Evolutionary conservation across 1,284 basidiomycete species (phyloP).

Genomic region (Fomitopsis schrenkii): DNA sequence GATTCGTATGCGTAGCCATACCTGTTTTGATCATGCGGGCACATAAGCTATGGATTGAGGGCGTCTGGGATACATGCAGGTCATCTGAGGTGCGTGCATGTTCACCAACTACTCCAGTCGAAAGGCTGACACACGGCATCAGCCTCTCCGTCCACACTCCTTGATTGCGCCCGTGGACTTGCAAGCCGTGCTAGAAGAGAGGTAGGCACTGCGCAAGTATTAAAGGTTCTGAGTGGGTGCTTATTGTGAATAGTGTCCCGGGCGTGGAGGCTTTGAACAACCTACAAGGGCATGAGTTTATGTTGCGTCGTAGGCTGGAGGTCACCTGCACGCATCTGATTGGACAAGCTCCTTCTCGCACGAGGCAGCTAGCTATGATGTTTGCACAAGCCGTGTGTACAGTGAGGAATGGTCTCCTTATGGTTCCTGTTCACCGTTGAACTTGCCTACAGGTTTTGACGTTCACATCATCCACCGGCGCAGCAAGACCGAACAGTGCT

Average conservation of each 20-base stretch:
- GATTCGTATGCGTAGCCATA: not conserved
- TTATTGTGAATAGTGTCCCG: not conserved
- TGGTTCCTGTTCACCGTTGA: too few relatives aligned
- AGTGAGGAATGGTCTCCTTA: not conserved
- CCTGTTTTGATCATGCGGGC: slow-evolving; percentile 5
- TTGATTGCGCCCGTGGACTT: slow-evolving; percentile 26
- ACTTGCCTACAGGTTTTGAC: too few relatives aligned
- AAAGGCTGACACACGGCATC: not conserved
- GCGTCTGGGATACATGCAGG: slow-evolving; percentile 36
- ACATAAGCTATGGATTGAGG: slow-evolving; percentile 46
- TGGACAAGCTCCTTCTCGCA: not conserved
- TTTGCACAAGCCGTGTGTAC: not conserved
- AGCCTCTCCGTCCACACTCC: not conserved
- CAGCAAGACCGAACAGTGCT: not conserved
- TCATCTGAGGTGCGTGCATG: slow-evolving; percentile 12
- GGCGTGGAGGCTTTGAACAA: not conserved
- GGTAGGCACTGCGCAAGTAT: slow-evolving; percentile 17
- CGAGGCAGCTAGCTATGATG: not conserved
- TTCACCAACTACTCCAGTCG: not conserved
- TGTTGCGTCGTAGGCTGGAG: not conserved
- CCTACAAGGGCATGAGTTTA: not conserved
- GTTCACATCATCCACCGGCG: too few relatives aligned
- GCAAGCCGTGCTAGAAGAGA: slow-evolving; percentile 15
- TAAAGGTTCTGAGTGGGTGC: not conserved
- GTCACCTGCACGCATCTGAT: not conserved